Percentiles rank a stretch among this genome's conserved stretches.
Evolutionary conservation across 148 eudicot species (phyloP).

Genomic region (Limonium bicolor): DNA sequence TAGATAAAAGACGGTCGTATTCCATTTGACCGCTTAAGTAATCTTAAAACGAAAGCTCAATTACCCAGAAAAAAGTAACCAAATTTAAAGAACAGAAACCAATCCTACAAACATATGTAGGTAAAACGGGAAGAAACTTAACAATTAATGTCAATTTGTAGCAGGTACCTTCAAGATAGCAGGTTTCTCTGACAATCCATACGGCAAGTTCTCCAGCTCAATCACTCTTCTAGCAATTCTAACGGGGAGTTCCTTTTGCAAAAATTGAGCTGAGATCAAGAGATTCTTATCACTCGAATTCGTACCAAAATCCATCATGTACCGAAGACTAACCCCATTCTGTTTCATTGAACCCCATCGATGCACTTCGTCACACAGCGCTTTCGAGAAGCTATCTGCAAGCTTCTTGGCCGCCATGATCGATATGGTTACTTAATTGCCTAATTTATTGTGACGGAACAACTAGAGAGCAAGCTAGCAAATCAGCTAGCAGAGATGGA

Average conservation of each 20-base stretch:
- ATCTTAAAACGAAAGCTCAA: not conserved
- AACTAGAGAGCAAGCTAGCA: too few relatives aligned
- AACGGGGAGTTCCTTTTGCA: constrained; percentile 78
- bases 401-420: constrained; percentile 61
- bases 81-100: not conserved
- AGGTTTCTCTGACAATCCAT: constrained; percentile 71
- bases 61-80: not conserved
- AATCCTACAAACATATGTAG: not conserved
- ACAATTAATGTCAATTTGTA: not conserved
- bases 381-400: constrained; percentile 33
- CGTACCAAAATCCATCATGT: constrained; percentile 94
- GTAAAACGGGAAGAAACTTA: not conserved
- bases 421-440: too few relatives aligned
- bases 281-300: constrained; percentile 42
- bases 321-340: constrained; percentile 69
- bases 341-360: constrained; percentile 63
- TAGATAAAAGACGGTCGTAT: too few relatives aligned
- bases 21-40: too few relatives aligned
- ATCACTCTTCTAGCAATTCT: constrained; percentile 66
- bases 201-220: constrained; percentile 70
- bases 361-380: constrained; percentile 47
- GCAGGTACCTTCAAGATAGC: constrained; percentile 87
- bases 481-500: too few relatives aligned
- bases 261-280: constrained; percentile 70
- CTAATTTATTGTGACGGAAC: too few relatives aligned